These are phyloP conservation scores for Stagonosporopsis cucurbitacearum DNA, from an alignment of 2,329 filamentous ascomycete species.

Conservation along the genomic window DNA sequence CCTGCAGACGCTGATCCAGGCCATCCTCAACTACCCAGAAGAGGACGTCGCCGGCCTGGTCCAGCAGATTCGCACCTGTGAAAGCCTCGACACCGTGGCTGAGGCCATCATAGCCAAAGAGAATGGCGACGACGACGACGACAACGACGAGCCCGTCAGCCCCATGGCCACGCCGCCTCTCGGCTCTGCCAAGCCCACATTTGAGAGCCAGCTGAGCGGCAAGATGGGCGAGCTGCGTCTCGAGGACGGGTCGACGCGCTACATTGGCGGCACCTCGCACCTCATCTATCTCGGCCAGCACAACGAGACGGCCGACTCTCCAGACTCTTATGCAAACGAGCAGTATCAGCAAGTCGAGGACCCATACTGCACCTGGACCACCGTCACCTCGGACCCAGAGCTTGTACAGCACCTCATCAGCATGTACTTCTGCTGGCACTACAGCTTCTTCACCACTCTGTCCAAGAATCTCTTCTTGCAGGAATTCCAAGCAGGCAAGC, in stretches of 20 bases:
- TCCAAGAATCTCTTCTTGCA: slow-evolving; percentile 86
- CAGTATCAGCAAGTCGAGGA: slow-evolving; percentile 64
- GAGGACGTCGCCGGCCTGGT: slow-evolving; percentile 83
- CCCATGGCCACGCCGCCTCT: slow-evolving; percentile 45
- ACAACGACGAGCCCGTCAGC: slow-evolving; percentile 51
- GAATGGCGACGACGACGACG: slow-evolving; percentile 48
- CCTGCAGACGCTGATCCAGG: slow-evolving; percentile 88
- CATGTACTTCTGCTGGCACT: slow-evolving; percentile 99
- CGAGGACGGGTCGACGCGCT: slow-evolving; percentile 85
- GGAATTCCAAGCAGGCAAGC: slow-evolving; percentile 78
- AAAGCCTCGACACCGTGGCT: slow-evolving; percentile 71
- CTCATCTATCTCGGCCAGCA: slow-evolving; percentile 72
- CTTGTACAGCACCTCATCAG: slow-evolving; percentile 87
- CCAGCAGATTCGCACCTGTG: slow-evolving; percentile 85
- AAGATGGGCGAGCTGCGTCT: slow-evolving; percentile 92
- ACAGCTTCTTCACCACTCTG: slow-evolving; percentile 91
- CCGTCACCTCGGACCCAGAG: slow-evolving; percentile 78
- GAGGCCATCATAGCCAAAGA: slow-evolving; percentile 64
- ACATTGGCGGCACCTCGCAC: slow-evolving; percentile 93
- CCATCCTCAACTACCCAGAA: slow-evolving; percentile 88
- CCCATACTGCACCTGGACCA: slow-evolving; percentile 84
- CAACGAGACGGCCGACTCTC: slow-evolving; percentile 40
- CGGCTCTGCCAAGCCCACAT: slow-evolving; percentile 46
- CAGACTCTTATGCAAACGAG: slow-evolving; percentile 49
- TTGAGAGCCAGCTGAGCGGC: slow-evolving; percentile 83